phyloP scores from a whole-genome alignment of 768 basidiomycete species.

The Cystobasidiopsis lactophilus region DNA sequence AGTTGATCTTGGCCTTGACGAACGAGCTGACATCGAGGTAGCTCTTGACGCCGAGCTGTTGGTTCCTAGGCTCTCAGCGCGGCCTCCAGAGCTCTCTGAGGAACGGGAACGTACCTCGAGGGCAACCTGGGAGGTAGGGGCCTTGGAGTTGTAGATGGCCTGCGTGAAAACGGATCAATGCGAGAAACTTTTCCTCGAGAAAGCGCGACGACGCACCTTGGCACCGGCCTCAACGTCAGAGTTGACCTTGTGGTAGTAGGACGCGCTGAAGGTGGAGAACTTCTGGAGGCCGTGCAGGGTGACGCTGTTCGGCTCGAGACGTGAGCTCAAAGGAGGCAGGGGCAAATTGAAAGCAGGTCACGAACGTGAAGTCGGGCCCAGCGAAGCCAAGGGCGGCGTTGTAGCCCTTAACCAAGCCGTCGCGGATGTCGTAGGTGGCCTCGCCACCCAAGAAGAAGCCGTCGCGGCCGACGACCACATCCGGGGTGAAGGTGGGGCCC shows the following conservation, averaged over 20 bases:
- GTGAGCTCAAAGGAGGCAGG: too few species aligned
- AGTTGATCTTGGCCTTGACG: constrained; percentile 84
- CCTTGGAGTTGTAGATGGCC: constrained; percentile 87
- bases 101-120: constrained; percentile 39
- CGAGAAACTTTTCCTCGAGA: not conserved
- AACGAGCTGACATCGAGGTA: constrained; percentile 30
- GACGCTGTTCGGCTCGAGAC: constrained; percentile 29
- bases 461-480: constrained; percentile 75
- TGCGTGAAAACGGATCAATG: constrained; percentile 21
- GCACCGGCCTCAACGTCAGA: constrained; percentile 82
- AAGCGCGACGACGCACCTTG: constrained; percentile 26
- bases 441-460: constrained; percentile 94
- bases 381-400: constrained; percentile 82
- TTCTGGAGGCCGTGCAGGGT: constrained; percentile 88
- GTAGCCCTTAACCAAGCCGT: constrained; percentile 77
- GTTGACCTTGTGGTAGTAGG: constrained; percentile 94
- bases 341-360: too few species aligned
- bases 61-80: not conserved
- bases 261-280: constrained; percentile 75
- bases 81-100: too few species aligned
- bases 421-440: constrained; percentile 86
- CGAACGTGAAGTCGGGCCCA: constrained; percentile 65
- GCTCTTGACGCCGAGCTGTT: constrained; percentile 39
- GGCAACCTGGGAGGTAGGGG: constrained; percentile 58
- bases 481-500: constrained; percentile 93